Evolutionary conservation across 202 grass and related monocot species (phyloP), one percentile per base, ranked within the genome.

Genomic region (Hordeum pubiflorum): DNA sequence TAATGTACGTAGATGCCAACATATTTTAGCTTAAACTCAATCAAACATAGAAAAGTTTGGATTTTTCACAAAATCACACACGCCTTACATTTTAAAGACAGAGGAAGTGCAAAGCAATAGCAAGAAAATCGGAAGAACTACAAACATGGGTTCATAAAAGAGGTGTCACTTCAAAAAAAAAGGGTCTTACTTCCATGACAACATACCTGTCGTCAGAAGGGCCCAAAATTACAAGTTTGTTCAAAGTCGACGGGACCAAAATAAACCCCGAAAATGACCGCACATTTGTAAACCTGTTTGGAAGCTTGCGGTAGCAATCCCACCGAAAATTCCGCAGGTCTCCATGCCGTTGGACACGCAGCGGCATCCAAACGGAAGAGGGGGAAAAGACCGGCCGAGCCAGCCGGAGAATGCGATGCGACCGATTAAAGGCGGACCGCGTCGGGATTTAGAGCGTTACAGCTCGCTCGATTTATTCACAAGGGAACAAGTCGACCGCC

Each of bases 371-470:
- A 79, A 39, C 5, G 34, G 11, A 2, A n/a, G n/a, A 29, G 40
- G 60, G 17, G 54, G 3, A 7, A 23, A 36, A 14, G 76, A 12
- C 24, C 56, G 33, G 10, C 7, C 12, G 6, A 18, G 32, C 32
- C 50, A 6, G 10, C 74, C 37, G 17, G 36, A 33, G 21, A 72
- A 61, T 20, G 57, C 39, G 55, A 38, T 1, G 75, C 33, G 29
- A 23, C 21, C 24, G 74, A 50, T 48, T 14, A 1, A 54, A 52
- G 66, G 46, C 46, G 46, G 46, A 65, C 43, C 68, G 58, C 57
- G 57, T 64, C 56, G 50, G 24, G 84, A 58, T 80, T 61, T 61
- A 39, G 20, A 39, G 29, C 69, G 62, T 21, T 27, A 86, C 23
- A 39, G 69, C 55, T 17, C 55, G 14, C 3, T 32, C 4, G 27